Percentiles rank a stretch among this genome's conserved stretches.
These are phyloP conservation scores for Jamesozyma lodderae DNA, from an alignment of 805 yeast species.

Conservation along the genomic window DNA sequence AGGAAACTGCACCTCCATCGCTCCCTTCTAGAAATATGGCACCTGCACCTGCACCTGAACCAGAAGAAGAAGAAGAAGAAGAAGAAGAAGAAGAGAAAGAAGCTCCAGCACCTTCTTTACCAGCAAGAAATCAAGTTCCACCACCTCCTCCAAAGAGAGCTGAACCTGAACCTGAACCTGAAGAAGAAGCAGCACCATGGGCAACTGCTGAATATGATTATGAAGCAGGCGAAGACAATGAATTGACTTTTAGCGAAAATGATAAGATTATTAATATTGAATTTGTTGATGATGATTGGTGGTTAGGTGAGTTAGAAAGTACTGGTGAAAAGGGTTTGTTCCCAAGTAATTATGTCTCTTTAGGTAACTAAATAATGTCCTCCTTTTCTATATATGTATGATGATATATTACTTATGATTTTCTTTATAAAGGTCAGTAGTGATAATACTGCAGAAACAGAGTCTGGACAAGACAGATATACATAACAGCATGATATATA, in stretches of 20 bases:
- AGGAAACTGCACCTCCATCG: constrained; percentile 7
- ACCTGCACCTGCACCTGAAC: constrained; percentile 11
- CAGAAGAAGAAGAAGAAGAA: constrained; percentile 13
- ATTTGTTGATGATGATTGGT: constrained; percentile 93
- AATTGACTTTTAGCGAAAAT: constrained; percentile 74
- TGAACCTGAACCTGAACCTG: constrained; percentile 16
- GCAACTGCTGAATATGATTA: constrained; percentile 86
- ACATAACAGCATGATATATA: no score
- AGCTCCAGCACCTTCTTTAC: constrained; percentile 23
- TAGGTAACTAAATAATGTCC: constrained; percentile 15
- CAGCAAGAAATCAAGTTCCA: constrained; percentile 17
- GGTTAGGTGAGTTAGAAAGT: constrained; percentile 67
- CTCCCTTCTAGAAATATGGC: constrained; percentile 2
- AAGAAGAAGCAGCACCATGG: constrained; percentile 20
- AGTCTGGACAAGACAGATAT: no score
- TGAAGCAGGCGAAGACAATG: constrained; percentile 89
- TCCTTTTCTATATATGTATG: background rate
- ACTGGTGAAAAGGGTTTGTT: constrained; percentile 73
- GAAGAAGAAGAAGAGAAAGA: constrained; percentile 15
- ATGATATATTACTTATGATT: no score
- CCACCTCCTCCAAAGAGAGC: constrained; percentile 21
- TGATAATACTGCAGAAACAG: no score
- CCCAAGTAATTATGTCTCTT: constrained; percentile 86
- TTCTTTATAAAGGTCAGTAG: no score
- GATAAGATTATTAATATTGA: constrained; percentile 76